phyloP scores from a whole-genome alignment of 2,329 filamentous ascomycete genomes.

The Fonsecaea pedrosoi region DNA sequence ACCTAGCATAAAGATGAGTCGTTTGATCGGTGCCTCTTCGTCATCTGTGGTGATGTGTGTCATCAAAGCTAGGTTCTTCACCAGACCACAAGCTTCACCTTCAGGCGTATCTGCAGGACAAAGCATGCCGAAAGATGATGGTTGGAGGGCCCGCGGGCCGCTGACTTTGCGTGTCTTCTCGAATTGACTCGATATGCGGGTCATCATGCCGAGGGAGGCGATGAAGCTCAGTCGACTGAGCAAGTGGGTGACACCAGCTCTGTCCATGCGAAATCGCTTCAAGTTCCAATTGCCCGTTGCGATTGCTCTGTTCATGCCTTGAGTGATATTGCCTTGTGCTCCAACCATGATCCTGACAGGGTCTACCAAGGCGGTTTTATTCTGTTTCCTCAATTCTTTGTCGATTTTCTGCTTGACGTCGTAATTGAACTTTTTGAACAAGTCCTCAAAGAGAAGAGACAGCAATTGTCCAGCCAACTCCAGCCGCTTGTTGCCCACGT shows the following conservation, averaged over 20 bases:
- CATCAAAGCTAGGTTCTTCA: slow-evolving; percentile 98
- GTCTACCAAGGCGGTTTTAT: slow-evolving; percentile 86
- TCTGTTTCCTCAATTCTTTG: slow-evolving; percentile 92
- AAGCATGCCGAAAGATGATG: slow-evolving; percentile 97
- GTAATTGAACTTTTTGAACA: slow-evolving; percentile 93
- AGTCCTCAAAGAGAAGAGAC: slow-evolving; percentile 91
- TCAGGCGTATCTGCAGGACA: slow-evolving; percentile 97
- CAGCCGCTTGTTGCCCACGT: slow-evolving; percentile 95
- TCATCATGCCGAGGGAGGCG: slow-evolving; percentile 98
- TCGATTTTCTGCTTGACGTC: slow-evolving; percentile 93
- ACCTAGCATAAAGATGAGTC: slow-evolving; percentile 84
- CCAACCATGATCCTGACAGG: slow-evolving; percentile 83
- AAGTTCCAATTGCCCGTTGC: slow-evolving; percentile 98
- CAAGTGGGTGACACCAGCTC: slow-evolving; percentile 95
- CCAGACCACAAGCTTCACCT: slow-evolving; percentile 95
- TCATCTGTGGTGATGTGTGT: slow-evolving; percentile 98
- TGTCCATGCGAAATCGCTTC: slow-evolving; percentile 98
- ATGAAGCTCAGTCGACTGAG: slow-evolving; percentile 96
- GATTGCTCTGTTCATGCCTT: slow-evolving; percentile 93
- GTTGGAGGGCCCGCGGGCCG: slow-evolving; percentile 92
- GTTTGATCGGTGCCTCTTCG: slow-evolving; percentile 86
- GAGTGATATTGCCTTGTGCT: slow-evolving; percentile 84
- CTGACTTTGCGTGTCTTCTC: slow-evolving; percentile 98
- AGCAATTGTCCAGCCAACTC: slow-evolving; percentile 94
- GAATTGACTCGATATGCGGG: slow-evolving; percentile 95